phyloP scores from a whole-genome alignment of 345 rosid species.

The Carallia brachiata region DNA sequence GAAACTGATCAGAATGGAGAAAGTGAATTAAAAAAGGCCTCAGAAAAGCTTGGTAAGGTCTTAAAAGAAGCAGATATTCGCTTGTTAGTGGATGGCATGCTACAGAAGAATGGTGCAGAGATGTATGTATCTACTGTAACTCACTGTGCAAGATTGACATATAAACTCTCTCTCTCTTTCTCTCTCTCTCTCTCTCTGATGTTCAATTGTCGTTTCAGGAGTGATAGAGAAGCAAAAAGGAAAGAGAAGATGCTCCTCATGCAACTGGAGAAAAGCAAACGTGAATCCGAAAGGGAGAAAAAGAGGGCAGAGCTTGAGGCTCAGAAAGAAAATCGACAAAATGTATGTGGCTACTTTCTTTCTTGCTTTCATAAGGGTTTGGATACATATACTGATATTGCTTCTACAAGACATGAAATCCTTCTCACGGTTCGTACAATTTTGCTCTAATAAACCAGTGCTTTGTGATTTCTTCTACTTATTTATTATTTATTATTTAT shows the following conservation, averaged over 20 bases:
- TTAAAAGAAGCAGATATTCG: slow-evolving; percentile 62
- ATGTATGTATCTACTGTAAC: slow-evolving; percentile 42
- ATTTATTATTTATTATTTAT: too few relatives aligned
- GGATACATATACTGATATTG: too few relatives aligned
- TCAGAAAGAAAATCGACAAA: slow-evolving; percentile 57
- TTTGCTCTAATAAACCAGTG: too few relatives aligned
- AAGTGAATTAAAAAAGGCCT: slow-evolving; percentile 43
- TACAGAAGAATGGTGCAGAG: slow-evolving; percentile 49
- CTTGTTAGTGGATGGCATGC: slow-evolving; percentile 44
- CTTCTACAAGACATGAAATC: too few relatives aligned
- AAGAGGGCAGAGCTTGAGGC: slow-evolving; percentile 65
- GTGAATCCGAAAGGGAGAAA: slow-evolving; percentile 73
- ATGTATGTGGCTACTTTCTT: slow-evolving; percentile 33
- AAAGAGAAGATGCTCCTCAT: slow-evolving; percentile 61
- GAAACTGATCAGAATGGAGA: slow-evolving; percentile 33
- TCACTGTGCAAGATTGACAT: not conserved
- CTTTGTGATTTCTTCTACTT: too few relatives aligned
- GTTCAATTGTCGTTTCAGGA: slow-evolving; percentile 36
- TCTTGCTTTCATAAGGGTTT: not conserved
- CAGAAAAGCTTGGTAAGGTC: slow-evolving; percentile 59
- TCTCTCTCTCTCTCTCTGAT: not conserved
- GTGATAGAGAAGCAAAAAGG: slow-evolving; percentile 53
- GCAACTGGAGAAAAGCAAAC: slow-evolving; percentile 66
- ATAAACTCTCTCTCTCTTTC: not conserved
- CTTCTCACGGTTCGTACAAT: too few relatives aligned